Percentiles rank a stretch among this genome's conserved stretches.
Evolutionary conservation across 1,139 yeast species (phyloP).

Genomic region (Schizosaccharomyces versatilis): DNA sequence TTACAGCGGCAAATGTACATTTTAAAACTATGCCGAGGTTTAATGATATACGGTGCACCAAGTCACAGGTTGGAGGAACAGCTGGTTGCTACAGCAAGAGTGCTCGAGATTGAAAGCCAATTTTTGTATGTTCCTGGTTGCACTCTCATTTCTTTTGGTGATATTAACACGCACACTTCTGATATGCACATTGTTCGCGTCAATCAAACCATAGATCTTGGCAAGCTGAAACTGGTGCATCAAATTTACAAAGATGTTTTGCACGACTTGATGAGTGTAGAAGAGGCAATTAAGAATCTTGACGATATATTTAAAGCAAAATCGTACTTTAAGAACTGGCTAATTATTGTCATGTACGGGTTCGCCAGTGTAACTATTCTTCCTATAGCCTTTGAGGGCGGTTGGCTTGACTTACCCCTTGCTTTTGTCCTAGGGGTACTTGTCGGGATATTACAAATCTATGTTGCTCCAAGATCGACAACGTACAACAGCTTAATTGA

Average conservation of each 20-base stretch:
- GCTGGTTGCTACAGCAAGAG: constrained; percentile 74
- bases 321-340: constrained; percentile 51
- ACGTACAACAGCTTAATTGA: constrained; percentile 60
- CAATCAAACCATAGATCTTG: constrained; percentile 61
- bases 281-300: constrained; percentile 44
- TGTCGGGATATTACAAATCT: constrained; percentile 64
- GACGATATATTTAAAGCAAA: constrained; percentile 42
- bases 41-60: constrained; percentile 88
- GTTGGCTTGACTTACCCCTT: constrained; percentile 74
- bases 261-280: constrained; percentile 70
- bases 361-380: constrained; percentile 62
- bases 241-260: constrained; percentile 66
- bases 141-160: constrained; percentile 83
- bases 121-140: constrained; percentile 82
- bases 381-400: constrained; percentile 81
- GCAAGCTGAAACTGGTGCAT: constrained; percentile 64
- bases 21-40: constrained; percentile 59
- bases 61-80: constrained; percentile 84
- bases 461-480: constrained; percentile 64
- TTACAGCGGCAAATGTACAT: constrained; percentile 72
- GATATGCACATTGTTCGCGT: constrained; percentile 69
- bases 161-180: constrained; percentile 76
- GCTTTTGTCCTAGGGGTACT: constrained; percentile 57
- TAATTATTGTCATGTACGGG: constrained; percentile 59
- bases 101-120: constrained; percentile 76